Base-by-base conservation (phyloP, 23 red algal genomes). In the Pyropia yezoensis region DNA sequence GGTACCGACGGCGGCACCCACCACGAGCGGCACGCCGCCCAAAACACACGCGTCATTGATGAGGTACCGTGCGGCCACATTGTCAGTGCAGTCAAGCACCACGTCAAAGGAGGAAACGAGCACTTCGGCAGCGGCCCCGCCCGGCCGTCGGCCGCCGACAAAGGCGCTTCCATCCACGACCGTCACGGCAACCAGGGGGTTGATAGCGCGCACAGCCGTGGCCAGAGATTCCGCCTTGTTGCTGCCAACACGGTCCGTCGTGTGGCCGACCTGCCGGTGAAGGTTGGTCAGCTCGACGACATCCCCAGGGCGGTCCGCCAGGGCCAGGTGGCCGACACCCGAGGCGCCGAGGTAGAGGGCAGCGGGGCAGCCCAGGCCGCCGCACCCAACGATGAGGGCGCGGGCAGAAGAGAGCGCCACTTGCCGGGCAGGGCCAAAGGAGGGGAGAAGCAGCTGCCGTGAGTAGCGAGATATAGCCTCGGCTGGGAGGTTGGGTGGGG, bases 11-110 rank as follows among this genome's bases (percentile, higher is more conserved):
- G 92, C 92, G 57, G 92, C 75, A 51, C 83, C 92, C 15, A 77
- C 82, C 21, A 96, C 64, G 58, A 96, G 71, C 24, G 92, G 92
- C 66, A 62, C 66, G 17, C 66, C 33, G 52, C 33, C 50, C 22
- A 22, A 19, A 11, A 77, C 92, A 57, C 92, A 96, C 33, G 92
- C 92, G 61, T 96, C 92, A 63, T 75, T 90, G 15, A 89, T 45
- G 20, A 85, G 33, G 66, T 96, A 96, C 23, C 92, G 77, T 9
- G 92, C 66, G 29, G 63, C 66, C 14, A 88, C 92, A 21, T 96
- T 96, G 52, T 96, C 92, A 18, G 92, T 89, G 28, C 92, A 96
- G 63, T 96, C 92, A 47, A 96, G 73, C 23, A 96, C 85, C 24
- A 96, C 57, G 50, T 96, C 79, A 62, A 83, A 89, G 6, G 27